Evolutionary conservation across 176 grass and related monocot genomes (phyloP), one percentile per base, ranked within the genome.

Genomic region (Lolium rigidum): DNA sequence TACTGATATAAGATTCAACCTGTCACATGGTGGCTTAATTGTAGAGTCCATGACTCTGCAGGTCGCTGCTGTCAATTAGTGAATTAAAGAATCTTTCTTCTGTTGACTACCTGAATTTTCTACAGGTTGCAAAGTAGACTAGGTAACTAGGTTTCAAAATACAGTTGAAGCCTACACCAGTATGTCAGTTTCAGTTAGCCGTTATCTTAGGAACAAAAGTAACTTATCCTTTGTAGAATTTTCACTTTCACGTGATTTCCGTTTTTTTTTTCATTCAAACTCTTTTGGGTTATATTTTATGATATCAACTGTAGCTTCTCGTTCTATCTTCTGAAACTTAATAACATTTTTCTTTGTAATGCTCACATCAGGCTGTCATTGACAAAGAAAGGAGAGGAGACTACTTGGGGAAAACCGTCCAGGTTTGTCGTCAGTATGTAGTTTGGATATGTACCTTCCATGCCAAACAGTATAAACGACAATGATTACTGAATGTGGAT

Each of bases 321-420:
- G 39, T 68, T 75, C 80, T 63, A 82, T 82, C 57, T 59, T 87
- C 25, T 72, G 18, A 58, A 79, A 76, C 26, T 74, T 87, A 71
- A 66, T 84, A 48, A 55, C 49, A 11, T 69, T 82, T 89, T 80
- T 79, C 28, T 81, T 88, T 59, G 11, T 70, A 83, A 67, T 89
- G 16, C 52, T 76, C 69, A 65, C 80, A 77, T 64, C 63, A 99
- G 97, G 92, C 84, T 82, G 97, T 96, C 58, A 94, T 99, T 76
- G 67, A 96, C 72, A 99, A 99, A 91, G 97, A 99, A 90, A 94
- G 97, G 83, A 94, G 72, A 90, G 97, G 97, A 16, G 92, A 92
- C 85, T 99, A 99, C 92, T 90, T 99, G 60, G 97, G 97, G 50
- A 96, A 93, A 90, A 99, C 97, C 77, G 90, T 99, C 71, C 97